Percentiles rank a stretch among this genome's conserved stretches.
Evolutionary conservation across 495 filamentous ascomycete species (phyloP).

Genomic region (Glonium stellatum): DNA sequence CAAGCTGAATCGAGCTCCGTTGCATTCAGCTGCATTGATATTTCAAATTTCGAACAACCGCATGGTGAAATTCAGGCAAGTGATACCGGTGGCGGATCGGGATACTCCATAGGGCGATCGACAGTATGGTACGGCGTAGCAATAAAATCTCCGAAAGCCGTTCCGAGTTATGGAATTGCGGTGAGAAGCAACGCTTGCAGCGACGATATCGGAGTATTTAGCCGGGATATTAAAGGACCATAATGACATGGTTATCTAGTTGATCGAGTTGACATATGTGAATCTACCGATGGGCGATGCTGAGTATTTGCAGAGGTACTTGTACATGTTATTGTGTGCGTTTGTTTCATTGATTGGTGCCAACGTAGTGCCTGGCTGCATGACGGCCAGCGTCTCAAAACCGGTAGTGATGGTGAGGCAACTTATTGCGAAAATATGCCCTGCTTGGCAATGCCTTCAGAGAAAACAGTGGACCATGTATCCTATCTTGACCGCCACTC

Average conservation of each 20-base stretch:
- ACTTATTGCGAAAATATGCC: background rate
- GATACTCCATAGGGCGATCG: background rate
- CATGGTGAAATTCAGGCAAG: background rate
- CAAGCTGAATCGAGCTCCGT: too few relatives aligned
- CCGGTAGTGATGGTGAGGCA: background rate
- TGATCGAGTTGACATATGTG: too few relatives aligned
- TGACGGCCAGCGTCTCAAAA: background rate
- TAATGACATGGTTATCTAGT: background rate
- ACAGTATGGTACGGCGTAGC: background rate
- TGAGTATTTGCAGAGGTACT: background rate
- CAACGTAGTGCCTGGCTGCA: background rate
- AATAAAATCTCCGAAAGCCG: background rate
- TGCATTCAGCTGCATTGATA: too few relatives aligned
- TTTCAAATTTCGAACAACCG: too few relatives aligned
- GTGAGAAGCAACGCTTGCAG: background rate
- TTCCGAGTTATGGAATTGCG: background rate
- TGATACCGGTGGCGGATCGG: background rate
- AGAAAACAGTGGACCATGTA: background rate
- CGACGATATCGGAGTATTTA: background rate
- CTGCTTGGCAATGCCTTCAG: background rate
- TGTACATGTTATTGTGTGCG: background rate
- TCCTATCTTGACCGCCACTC: background rate
- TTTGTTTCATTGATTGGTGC: background rate
- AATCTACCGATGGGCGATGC: too few relatives aligned
- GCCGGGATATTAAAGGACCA: background rate